Percentiles rank a stretch among this genome's conserved stretches.
Conservation (phyloP, 306 rosid genomes). For the Rosa lucieae region DNA sequence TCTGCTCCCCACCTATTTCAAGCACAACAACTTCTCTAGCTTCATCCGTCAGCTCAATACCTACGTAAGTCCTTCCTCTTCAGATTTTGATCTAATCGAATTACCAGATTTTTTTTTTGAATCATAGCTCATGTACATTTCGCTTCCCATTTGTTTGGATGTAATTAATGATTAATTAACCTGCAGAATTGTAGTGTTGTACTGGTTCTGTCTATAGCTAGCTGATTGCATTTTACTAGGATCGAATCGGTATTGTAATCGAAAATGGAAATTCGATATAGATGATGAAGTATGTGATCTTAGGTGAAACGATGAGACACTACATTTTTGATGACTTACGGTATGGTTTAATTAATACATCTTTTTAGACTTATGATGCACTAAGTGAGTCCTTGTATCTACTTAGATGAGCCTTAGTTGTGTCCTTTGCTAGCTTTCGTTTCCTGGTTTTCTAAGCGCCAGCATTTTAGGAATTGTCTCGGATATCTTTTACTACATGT, state of each 20-base stretch:
- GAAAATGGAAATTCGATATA: background rate
- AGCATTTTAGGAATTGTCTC: background rate
- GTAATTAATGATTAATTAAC: too few species aligned
- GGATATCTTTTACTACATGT: background rate
- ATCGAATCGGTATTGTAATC: background rate
- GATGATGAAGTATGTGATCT: background rate
- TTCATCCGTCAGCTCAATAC: conserved; percentile 98
- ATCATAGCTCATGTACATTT: background rate
- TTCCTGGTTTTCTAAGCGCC: background rate
- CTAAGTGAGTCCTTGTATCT: background rate
- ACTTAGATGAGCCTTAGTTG: background rate
- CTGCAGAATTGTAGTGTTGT: background rate
- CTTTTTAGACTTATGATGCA: background rate
- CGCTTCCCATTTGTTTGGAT: background rate
- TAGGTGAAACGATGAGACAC: background rate
- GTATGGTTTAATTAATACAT: background rate
- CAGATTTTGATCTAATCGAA: background rate
- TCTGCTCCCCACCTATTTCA: conserved; percentile 86
- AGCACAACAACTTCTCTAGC: conserved; percentile 97
- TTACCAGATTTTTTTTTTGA: background rate
- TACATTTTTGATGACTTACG: background rate
- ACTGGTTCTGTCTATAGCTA: background rate
- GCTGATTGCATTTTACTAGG: background rate
- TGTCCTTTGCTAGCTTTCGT: background rate
- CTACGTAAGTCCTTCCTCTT: conserved; percentile 49